Evolutionary conservation across 2,329 filamentous ascomycete species (phyloP), one percentile per base, ranked within the genome.

Genomic region (Cercospora sp.): DNA sequence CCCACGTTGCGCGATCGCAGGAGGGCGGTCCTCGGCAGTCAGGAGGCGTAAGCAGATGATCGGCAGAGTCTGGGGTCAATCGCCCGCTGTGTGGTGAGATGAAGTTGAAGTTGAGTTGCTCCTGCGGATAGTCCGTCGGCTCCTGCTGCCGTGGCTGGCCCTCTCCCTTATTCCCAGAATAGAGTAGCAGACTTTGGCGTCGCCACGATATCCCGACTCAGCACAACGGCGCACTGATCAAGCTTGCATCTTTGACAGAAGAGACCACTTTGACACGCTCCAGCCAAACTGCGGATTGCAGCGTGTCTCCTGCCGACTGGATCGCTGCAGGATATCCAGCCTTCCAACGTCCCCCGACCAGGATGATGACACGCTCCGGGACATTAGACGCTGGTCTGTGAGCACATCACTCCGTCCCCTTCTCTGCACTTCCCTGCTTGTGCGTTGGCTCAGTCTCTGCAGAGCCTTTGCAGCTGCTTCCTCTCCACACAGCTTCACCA

Each of bases 321-420:
- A 45, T 33, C 18, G 60, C 23, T 13, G 60, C 60, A 31, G 40
- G 40, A 31, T 62, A 12, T 13, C 10, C 59, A 48, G 36, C 20
- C 59, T 61, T 42, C 16, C 18, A n/a, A 16, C 20, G 13, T 42
- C 23, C 6, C 31, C 18, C 8, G 20, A 9, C 33, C 31, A n/a
- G 59, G 31, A 61, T 61, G 59, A 26, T 61, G 59, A 61, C 53
- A 57, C 53, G 23, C 23, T 57, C 13, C 28, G 20, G 28, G 23
- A 57, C 28, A 18, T 31, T 57, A 18, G 53, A 48, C 5, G 45
- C 20, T 48, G 45, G 45, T 20, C 18, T 23, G 45, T 48, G 45
- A 48, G 45, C 45, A 48, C 0, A 16, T 8, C 42, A 48, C 5
- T 3, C 4, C 45, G 45, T 48, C 18, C 18, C 20, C 20, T 23